A percentile compares a stretch with the other conserved stretches of the same genome.
These are phyloP conservation scores for Marasmius tenuissimus DNA, from an alignment of 1,284 basidiomycete genomes.

Conservation along the genomic window DNA sequence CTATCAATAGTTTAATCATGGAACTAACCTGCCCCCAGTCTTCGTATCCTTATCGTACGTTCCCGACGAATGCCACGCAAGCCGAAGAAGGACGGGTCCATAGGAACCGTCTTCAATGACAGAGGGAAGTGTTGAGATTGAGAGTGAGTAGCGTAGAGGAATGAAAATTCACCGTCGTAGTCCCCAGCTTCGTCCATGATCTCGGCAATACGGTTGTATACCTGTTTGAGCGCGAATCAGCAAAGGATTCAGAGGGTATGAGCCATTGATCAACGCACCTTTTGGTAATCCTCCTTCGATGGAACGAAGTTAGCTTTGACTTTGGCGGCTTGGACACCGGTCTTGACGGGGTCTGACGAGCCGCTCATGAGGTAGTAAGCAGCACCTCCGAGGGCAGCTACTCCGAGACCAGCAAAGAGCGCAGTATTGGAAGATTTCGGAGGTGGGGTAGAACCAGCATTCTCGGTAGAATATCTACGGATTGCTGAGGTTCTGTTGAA, in stretches of 20 bases:
- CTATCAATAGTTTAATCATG: slow-evolving; percentile 3
- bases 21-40: slow-evolving; percentile 80
- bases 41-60: slow-evolving; percentile 88
- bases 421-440: slow-evolving; percentile 46
- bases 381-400: slow-evolving; percentile 44
- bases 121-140: slow-evolving; percentile 1
- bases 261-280: slow-evolving; percentile 46
- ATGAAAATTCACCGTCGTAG: slow-evolving; percentile 72
- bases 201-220: slow-evolving; percentile 86
- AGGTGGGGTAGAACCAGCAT: slow-evolving; percentile 39
- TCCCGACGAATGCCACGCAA: slow-evolving; percentile 93
- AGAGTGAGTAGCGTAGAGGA: slow-evolving; percentile 3
- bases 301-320: slow-evolving; percentile 65
- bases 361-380: slow-evolving; percentile 59
- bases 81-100: slow-evolving; percentile 87
- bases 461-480: slow-evolving; percentile 60
- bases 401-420: slow-evolving; percentile 59
- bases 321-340: slow-evolving; percentile 61
- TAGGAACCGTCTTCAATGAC: slow-evolving; percentile 77
- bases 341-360: slow-evolving; percentile 50
- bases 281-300: slow-evolving; percentile 82
- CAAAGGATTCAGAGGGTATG: neutral
- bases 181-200: slow-evolving; percentile 72
- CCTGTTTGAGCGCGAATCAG: slow-evolving; percentile 39
- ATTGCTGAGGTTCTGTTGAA: slow-evolving; percentile 29